Base-by-base conservation (phyloP, 257 asterid species). In the Scutellaria barbata region DNA sequence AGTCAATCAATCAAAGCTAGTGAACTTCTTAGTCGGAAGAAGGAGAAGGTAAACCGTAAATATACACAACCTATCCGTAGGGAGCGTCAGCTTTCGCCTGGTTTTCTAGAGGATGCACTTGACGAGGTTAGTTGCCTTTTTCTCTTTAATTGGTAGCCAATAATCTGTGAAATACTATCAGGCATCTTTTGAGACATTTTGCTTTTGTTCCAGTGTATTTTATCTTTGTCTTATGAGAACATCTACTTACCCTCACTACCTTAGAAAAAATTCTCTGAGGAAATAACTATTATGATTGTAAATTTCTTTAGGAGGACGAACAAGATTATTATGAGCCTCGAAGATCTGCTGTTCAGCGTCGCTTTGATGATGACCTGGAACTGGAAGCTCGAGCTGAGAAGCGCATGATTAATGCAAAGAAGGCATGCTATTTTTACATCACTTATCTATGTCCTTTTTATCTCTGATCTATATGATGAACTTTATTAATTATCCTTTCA, bases 1-100 rank as follows among this genome's bases (percentile, higher is more conserved):
- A 83, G 79, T 83, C 97, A 89, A 80, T 88, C 90, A 74, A 95
- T 95, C 66, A 92, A 84, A 83, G 98, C 98, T 73, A 88, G 81
- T 82, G 95, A 78, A 61, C 88, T 89, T 81, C 98, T 95, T 71
- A 89, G 86, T 78, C 88, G 92, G 73, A 95, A 86, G 89, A 95
- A 95, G 90, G 99, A 92, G 80, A 95, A 95, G 87, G 96, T 95
- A 47, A 85, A 51, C 73, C 91, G 95, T 63, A 95, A 95, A 76
- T 95, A 95, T 76, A 81, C 90, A 57, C 99, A 88, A 71, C 88
- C 96, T 51, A 81, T 68, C 61, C 97, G 99, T 78, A 82, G 89
- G 85, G 99, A 90, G 80, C 99, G 95, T 58, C 92, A 92, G 73
- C 97, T 95, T 66, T 92, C 98, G 2, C 96, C 99, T 72, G 98